Conservation (phyloP, 495 filamentous ascomycete genomes). For the Trichoderma virens region DNA sequence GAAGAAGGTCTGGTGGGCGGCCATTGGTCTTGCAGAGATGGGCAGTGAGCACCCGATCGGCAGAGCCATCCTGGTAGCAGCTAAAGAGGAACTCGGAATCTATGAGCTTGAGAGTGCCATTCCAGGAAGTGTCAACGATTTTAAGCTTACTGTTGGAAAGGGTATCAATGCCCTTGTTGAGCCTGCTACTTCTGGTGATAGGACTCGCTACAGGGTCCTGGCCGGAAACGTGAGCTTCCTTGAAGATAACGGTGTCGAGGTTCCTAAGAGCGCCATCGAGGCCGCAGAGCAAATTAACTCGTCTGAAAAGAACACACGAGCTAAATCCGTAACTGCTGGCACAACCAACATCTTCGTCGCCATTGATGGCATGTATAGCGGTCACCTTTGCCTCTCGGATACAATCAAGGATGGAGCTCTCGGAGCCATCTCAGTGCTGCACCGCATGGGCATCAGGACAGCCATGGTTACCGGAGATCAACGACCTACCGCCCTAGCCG, state of each 20-base stretch:
- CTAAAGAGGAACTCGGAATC: slow-evolving; percentile 61
- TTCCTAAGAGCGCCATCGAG: slow-evolving; percentile 55
- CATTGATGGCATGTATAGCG: slow-evolving; percentile 72
- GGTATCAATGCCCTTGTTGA: slow-evolving; percentile 79
- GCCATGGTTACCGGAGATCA: slow-evolving; percentile 95
- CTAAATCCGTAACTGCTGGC: slow-evolving; percentile 41
- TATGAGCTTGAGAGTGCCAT: slow-evolving; percentile 64
- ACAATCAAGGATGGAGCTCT: slow-evolving; percentile 81
- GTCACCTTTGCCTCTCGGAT: slow-evolving; percentile 76
- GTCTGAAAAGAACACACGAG: slow-evolving; percentile 23
- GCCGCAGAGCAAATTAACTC: slow-evolving; percentile 48
- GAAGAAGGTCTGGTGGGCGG: slow-evolving; percentile 80
- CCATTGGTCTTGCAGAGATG: slow-evolving; percentile 89
- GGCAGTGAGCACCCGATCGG: slow-evolving; percentile 93
- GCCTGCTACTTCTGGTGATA: slow-evolving; percentile 57
- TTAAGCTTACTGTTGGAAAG: slow-evolving; percentile 74
- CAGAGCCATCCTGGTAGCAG: slow-evolving; percentile 66
- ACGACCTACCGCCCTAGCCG: slow-evolving; percentile 66
- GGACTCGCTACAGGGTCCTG: slow-evolving; percentile 65
- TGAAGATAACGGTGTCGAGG: slow-evolving; percentile 52
- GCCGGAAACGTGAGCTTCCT: slow-evolving; percentile 79
- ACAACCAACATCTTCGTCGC: slow-evolving; percentile 87
- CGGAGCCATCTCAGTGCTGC: slow-evolving; percentile 76
- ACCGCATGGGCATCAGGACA: slow-evolving; percentile 73
- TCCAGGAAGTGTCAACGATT: slow-evolving; percentile 76